Conservation (phyloP, 768 basidiomycete species). For the Thelephora aurantiotincta region DNA sequence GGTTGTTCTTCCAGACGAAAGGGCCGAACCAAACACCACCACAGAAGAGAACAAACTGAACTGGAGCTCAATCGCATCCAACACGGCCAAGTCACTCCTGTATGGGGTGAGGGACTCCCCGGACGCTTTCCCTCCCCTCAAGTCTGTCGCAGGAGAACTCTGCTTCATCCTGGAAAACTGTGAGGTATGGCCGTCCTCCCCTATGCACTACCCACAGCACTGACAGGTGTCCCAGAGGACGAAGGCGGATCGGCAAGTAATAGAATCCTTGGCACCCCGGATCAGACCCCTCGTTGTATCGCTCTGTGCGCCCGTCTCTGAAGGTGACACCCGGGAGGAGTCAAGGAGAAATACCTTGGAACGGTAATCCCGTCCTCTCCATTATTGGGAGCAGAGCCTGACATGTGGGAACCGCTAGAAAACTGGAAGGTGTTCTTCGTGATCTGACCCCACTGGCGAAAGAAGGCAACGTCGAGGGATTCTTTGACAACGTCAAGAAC, state of each 20-base stretch:
- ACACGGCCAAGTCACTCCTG: neutral
- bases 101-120: neutral
- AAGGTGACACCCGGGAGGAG: neutral
- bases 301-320: neutral
- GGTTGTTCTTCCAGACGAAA: too few relatives aligned
- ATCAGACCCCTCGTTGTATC: neutral
- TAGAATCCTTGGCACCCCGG: neutral
- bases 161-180: neutral
- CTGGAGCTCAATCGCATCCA: neutral
- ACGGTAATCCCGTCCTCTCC: neutral
- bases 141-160: neutral
- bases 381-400: neutral
- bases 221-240: neutral
- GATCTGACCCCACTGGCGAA: neutral
- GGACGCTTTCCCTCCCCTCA: neutral
- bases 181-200: neutral
- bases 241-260: neutral
- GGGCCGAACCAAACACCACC: too few relatives aligned
- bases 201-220: neutral
- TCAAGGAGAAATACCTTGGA: neutral
- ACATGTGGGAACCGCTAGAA: neutral
- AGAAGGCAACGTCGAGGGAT: neutral
- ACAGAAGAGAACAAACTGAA: too few relatives aligned
- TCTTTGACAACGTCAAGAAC: neutral
- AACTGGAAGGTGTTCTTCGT: neutral